Conservation (phyloP, 2,329 filamentous ascomycete species). For the Cytospora chrysosperma region DNA sequence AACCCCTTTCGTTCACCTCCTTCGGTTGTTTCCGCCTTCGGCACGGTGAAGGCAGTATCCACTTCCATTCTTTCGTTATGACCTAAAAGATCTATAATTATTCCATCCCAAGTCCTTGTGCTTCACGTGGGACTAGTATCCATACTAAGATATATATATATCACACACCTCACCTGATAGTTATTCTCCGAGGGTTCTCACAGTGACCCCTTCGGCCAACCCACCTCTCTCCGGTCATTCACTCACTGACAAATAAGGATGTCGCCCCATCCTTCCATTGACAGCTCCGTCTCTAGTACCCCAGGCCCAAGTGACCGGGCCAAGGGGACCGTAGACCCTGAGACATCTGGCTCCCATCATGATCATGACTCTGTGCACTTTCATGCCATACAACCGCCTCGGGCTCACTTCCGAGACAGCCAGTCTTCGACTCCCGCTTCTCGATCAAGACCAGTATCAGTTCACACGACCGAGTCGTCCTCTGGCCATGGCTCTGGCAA, state of each 20-base stretch:
- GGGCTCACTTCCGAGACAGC: slow-evolving; percentile 12
- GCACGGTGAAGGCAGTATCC: not conserved
- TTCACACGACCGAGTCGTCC: slow-evolving; percentile 18
- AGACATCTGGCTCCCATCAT: not conserved
- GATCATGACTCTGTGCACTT: slow-evolving; percentile 5
- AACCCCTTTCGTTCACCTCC: not conserved
- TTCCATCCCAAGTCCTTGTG: not conserved
- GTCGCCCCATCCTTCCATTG: slow-evolving; percentile 9
- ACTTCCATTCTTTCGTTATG: not conserved
- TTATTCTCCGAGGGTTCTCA: not conserved
- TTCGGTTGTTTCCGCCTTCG: not conserved
- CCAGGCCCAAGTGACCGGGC: not conserved
- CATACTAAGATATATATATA: not conserved
- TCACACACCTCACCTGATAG: not conserved
- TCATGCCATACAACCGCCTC: slow-evolving; percentile 4
- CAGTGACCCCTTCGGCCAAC: not conserved
- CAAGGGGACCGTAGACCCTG: not conserved
- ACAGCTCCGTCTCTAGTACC: slow-evolving; percentile 1
- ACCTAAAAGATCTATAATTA: not conserved
- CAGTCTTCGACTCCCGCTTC: slow-evolving; percentile 8
- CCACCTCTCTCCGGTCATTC: not conserved
- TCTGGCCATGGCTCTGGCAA: slow-evolving; percentile 14
- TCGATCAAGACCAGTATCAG: slow-evolving; percentile 16
- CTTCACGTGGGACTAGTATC: not conserved
- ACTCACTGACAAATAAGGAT: slow-evolving; percentile 1